Base-by-base conservation (phyloP, 1,284 basidiomycete species). In the Trametes hirsuta region DNA sequence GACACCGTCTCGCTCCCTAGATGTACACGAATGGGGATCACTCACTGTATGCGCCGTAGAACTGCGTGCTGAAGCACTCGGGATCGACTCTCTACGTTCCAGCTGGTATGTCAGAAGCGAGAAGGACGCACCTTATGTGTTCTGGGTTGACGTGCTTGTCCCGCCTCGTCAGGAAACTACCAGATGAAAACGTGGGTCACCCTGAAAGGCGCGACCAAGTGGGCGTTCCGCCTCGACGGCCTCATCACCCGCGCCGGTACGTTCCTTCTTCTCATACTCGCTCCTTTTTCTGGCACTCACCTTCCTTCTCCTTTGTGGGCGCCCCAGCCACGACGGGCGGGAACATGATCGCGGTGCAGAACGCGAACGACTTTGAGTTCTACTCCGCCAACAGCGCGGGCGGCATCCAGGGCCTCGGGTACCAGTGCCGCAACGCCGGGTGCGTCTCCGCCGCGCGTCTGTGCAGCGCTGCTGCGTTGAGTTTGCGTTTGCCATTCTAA, bases 321-420 rank as follows among this genome's bases (percentile, higher is more conserved):
- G 21, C 21, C 22, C 2, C 39, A 74, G 73, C 70, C 6, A 72
- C 72, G 1, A 70, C 72, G 9, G 61, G 63, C 21, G 74, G 73
- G 4, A 70, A 75, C 56, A 75, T 75, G 74, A 71, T 75, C 35
- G 67, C 66, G 15, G 68, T 75, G 18, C 48, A 72, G 50, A 74
- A 74, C 48, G 74, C 75, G 24, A 66, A 72, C 48, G 74, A 77
- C 65, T 75, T 77, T 53, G 75, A 77, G 61, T 69, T 77, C 57
- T 77, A 70, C 61, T 75, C 74, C 25, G 70, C 70, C 48, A 77
- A 70, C 58, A 73, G 73, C 46, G 70, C 71, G 0, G 75, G 75
- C n/a, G 74, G 71, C 6, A 73, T 77, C 52, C 74, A 74, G 59
- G 74, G 74, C 2, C 59, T 62, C 45, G 75, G 74, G 10, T 75